These are phyloP conservation scores for Exophiala dermatitidis DNA, from an alignment of 2,329 filamentous ascomycete species.

Conservation along the genomic window DNA sequence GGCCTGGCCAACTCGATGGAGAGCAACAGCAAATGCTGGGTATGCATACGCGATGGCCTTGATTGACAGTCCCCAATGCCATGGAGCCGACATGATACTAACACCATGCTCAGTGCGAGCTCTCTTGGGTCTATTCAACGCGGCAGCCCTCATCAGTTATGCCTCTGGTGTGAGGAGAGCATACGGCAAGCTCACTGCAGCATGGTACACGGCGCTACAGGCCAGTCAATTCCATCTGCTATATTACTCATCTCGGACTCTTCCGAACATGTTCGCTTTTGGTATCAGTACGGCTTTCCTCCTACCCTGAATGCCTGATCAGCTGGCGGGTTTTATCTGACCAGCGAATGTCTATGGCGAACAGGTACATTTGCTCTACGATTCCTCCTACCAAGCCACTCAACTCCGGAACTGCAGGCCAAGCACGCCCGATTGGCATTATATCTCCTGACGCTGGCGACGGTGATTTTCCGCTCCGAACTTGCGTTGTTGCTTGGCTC, in stretches of 20 bases:
- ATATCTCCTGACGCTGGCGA: constrained; percentile 68
- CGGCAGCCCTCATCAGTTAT: constrained; percentile 60
- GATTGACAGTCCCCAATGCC: background rate
- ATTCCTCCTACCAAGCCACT: constrained; percentile 43
- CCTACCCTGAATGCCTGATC: background rate
- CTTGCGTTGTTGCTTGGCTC: constrained; percentile 70
- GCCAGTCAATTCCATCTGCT: constrained; percentile 84
- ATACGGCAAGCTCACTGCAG: constrained; percentile 60
- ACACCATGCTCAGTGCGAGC: constrained; percentile 51
- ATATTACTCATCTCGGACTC: constrained; percentile 83
- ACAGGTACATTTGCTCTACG: constrained; percentile 39
- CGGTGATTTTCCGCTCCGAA: constrained; percentile 82
- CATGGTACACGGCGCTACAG: constrained; percentile 75
- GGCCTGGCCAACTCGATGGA: constrained; percentile 40
- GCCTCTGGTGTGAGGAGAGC: constrained; percentile 55
- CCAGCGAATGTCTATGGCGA: background rate
- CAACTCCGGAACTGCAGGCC: constrained; percentile 26
- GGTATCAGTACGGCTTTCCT: constrained; percentile 58
- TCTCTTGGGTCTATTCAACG: constrained; percentile 72
- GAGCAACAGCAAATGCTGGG: constrained; percentile 52
- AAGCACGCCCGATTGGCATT: constrained; percentile 58
- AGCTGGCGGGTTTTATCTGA: background rate
- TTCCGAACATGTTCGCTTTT: constrained; percentile 97
- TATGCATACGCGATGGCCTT: constrained; percentile 29
- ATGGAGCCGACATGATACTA: too few species aligned